phyloP scores from a whole-genome alignment of 2,329 filamentous ascomycete species.

The Colletotrichum camelliae region DNA sequence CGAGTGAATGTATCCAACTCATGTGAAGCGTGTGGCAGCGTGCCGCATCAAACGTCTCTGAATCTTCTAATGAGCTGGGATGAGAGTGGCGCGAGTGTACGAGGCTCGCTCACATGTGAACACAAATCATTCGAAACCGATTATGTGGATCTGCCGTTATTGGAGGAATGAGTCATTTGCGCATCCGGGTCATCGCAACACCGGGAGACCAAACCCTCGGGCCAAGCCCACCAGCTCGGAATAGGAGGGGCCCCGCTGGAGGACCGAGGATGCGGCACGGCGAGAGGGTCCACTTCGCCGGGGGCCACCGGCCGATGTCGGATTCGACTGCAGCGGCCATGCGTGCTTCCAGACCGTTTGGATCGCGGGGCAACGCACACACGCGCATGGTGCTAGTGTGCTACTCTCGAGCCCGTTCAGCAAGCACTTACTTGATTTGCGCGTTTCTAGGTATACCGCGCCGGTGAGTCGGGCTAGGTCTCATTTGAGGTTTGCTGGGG shows the following conservation, averaged over 20 bases:
- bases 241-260: not conserved
- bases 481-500: not conserved
- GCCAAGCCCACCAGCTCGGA: not conserved
- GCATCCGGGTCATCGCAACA: not conserved
- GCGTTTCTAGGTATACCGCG: too few species aligned
- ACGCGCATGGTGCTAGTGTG: not conserved
- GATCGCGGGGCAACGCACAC: not conserved
- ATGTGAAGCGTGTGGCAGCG: not conserved
- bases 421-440: not conserved
- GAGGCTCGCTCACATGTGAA: not conserved
- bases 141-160: not conserved
- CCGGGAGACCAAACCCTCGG: not conserved
- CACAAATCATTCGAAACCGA: not conserved
- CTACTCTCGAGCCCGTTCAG: not conserved
- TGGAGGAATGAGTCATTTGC: not conserved
- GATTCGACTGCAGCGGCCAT: not conserved
- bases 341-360: not conserved
- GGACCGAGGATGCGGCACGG: not conserved
- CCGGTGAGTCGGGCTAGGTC: too few species aligned
- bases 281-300: not conserved
- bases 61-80: not conserved
- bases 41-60: not conserved
- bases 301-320: conserved; percentile 10
- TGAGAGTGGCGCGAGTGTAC: not conserved
- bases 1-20: too few species aligned